A percentile compares a stretch with the other conserved stretches of the same genome.
These are phyloP conservation scores for Pythium aphanidermatum DNA, from an alignment of 352 stramenopile genomes.

Conservation along the genomic window DNA sequence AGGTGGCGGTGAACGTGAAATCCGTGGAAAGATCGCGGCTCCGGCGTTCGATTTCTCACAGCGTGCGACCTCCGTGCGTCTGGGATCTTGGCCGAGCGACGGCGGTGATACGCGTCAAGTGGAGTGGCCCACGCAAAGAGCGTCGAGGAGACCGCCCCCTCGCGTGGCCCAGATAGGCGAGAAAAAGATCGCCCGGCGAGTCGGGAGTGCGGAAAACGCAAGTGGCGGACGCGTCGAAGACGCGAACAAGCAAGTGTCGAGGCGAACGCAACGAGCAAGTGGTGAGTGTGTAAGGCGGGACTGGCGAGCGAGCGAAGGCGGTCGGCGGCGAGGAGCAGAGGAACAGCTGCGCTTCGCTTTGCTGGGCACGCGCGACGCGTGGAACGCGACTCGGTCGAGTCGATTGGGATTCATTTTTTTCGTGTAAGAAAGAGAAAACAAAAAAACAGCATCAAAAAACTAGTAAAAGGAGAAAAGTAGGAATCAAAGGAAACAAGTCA, in stretches of 20 bases:
- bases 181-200: no score
- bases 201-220: no score
- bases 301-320: slow-evolving; percentile 1
- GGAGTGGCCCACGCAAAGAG: no score
- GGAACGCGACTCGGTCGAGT: no score
- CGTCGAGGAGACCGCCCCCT: background rate
- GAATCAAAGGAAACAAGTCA: background rate
- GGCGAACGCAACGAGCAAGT: background rate
- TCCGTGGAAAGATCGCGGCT: background rate
- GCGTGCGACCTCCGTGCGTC: no score
- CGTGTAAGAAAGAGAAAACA: slow-evolving; percentile 5
- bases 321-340: slow-evolving; percentile 10
- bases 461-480: slow-evolving; percentile 5
- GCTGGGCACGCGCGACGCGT: no score
- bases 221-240: no score
- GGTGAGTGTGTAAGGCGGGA: slow-evolving; percentile 1
- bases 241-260: slow-evolving; percentile 3
- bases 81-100: background rate
- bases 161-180: background rate
- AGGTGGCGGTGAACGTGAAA: background rate
- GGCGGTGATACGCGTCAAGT: slow-evolving; percentile 10
- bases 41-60: no score
- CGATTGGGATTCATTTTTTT: background rate
- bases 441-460: slow-evolving; percentile 5
- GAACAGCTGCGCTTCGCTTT: slow-evolving; percentile 13